Evolutionary conservation across 441 rosid genomes (phyloP).

Genomic region (Euphorbia schlechtendalii): DNA sequence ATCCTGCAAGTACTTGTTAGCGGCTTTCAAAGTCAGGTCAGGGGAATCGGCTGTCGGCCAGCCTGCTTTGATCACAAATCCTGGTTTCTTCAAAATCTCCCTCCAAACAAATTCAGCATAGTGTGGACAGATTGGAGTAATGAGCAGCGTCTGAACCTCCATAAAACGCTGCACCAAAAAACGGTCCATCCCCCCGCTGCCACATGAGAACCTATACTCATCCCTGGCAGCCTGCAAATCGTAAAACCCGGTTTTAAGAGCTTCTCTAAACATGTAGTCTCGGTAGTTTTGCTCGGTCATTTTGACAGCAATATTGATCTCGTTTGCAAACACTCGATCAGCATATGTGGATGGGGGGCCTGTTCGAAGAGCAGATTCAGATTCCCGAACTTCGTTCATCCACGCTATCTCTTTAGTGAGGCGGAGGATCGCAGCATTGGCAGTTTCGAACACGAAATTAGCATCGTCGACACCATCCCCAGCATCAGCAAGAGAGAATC

Average conservation of each 20-base stretch:
- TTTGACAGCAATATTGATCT: constrained; percentile 66
- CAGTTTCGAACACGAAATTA: constrained; percentile 81
- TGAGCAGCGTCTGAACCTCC: constrained; percentile 89
- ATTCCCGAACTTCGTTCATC: constrained; percentile 77
- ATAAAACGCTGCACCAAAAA: constrained; percentile 59
- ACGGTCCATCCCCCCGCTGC: constrained; percentile 64
- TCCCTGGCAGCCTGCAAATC: constrained; percentile 94
- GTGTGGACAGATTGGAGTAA: constrained; percentile 89
- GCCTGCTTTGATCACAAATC: constrained; percentile 73
- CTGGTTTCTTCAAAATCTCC: constrained; percentile 67
- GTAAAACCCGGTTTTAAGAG: constrained; percentile 82
- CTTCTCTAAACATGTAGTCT: constrained; percentile 81
- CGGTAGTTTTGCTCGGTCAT: constrained; percentile 61
- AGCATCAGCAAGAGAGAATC: constrained; percentile 88
- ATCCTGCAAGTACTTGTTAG: constrained; percentile 89
- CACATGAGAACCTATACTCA: constrained; percentile 84
- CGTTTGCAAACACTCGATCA: constrained; percentile 80
- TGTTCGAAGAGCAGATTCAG: constrained; percentile 56
- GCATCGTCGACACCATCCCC: constrained; percentile 98
- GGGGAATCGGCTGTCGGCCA: constrained; percentile 74
- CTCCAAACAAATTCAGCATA: constrained; percentile 89
- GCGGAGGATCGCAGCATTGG: constrained; percentile 78
- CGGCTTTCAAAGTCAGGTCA: constrained; percentile 68
- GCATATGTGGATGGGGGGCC: constrained; percentile 73
- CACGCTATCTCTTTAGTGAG: constrained; percentile 87